phyloP scores from a whole-genome alignment of 1,139 yeast genomes.

The Groenewaldozyma auringiensis region DNA sequence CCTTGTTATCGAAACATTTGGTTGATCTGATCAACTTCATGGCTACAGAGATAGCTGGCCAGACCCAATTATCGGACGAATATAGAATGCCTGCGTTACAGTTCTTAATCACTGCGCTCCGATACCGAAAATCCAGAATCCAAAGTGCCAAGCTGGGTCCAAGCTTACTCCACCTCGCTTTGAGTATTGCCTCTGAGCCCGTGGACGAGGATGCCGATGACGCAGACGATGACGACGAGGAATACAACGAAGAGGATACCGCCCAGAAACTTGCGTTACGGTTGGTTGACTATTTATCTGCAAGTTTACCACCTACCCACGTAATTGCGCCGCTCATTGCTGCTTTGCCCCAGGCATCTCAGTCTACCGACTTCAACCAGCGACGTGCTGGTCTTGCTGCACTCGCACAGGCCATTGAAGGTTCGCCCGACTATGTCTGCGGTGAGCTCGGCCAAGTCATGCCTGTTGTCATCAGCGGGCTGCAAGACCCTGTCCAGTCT shows the following conservation, averaged over 20 bases:
- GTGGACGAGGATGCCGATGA: conserved; percentile 52
- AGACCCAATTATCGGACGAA: conserved; percentile 67
- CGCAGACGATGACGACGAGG: conserved; percentile 83
- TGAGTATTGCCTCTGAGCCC: conserved; percentile 74
- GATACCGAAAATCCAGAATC: conserved; percentile 50
- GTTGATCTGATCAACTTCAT: conserved; percentile 62
- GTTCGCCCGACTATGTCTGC: conserved; percentile 89
- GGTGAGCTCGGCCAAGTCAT: conserved; percentile 67
- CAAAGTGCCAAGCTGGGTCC: conserved; percentile 70
- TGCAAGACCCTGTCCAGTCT: conserved; percentile 65
- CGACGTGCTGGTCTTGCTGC: conserved; percentile 85
- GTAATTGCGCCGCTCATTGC: conserved; percentile 75
- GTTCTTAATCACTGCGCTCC: conserved; percentile 74
- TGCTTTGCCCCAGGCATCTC: conserved; percentile 53
- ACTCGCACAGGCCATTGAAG: conserved; percentile 76
- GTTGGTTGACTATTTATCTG: conserved; percentile 68
- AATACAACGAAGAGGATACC: conserved; percentile 82
- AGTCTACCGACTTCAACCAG: conserved; percentile 61
- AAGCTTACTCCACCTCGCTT: conserved; percentile 62
- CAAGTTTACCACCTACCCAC: conserved; percentile 87
- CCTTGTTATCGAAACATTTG: conserved; percentile 71
- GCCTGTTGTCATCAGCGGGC: conserved; percentile 65
- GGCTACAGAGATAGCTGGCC: conserved; percentile 60
- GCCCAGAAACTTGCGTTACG: conserved; percentile 77
- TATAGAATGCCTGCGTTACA: conserved; percentile 77